These are phyloP conservation scores for Trapa bicornis DNA, from an alignment of 345 rosid species.

Conservation along the genomic window DNA sequence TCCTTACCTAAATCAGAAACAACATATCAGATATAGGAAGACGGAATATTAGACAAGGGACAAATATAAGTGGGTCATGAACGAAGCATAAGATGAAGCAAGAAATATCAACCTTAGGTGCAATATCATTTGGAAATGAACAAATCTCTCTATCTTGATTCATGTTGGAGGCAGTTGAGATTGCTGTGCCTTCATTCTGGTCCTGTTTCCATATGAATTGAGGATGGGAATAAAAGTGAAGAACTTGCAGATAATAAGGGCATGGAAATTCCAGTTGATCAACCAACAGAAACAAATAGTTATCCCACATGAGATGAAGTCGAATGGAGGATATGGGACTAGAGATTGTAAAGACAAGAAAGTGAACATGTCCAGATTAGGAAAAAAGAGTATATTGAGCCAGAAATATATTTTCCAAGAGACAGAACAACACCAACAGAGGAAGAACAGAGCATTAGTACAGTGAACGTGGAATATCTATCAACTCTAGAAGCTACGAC, in stretches of 20 bases:
- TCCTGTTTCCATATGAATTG: slow-evolving; percentile 3
- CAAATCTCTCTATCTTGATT: slow-evolving; percentile 4
- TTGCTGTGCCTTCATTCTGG: slow-evolving; percentile 10
- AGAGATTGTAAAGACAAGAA: background rate
- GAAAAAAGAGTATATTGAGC: background rate
- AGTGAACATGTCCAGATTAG: background rate
- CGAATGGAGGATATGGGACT: background rate
- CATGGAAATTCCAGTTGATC: background rate
- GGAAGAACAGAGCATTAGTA: background rate
- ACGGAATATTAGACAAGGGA: background rate
- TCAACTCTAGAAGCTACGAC: background rate
- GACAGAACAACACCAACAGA: background rate
- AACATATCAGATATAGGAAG: background rate
- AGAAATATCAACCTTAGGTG: slow-evolving; percentile 17
- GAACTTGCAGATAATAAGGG: background rate
- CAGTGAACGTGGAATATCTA: background rate
- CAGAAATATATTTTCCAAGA: background rate
- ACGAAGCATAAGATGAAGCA: background rate
- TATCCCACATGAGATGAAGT: background rate
- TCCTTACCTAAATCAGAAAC: slow-evolving; percentile 35
- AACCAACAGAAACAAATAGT: background rate
- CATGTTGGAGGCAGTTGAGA: slow-evolving; percentile 5
- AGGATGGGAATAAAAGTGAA: background rate
- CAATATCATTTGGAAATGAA: slow-evolving; percentile 9
- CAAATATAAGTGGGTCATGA: background rate